These are phyloP conservation scores for Saccharomyces hybrid DNA, from an alignment of 1,139 yeast genomes.

Conservation along the genomic window DNA sequence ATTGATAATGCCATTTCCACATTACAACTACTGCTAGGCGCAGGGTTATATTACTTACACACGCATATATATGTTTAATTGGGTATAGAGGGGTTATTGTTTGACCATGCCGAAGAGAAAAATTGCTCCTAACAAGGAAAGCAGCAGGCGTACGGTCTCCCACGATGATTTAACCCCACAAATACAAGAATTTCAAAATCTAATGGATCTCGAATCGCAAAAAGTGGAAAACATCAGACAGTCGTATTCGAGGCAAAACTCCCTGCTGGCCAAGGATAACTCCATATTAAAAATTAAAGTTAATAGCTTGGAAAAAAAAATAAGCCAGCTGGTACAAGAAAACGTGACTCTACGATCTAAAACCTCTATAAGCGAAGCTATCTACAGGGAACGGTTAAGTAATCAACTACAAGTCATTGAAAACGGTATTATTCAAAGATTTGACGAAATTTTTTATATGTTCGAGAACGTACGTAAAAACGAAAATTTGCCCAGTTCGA, in stretches of 20 bases:
- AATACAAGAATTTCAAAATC: slow-evolving; percentile 23
- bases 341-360: slow-evolving; percentile 38
- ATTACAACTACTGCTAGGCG: too few species aligned
- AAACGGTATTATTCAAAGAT: slow-evolving; percentile 36
- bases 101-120: neutral
- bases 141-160: neutral
- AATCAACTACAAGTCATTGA: slow-evolving; percentile 37
- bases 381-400: slow-evolving; percentile 32
- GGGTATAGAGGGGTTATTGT: neutral
- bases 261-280: slow-evolving; percentile 49
- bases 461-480: slow-evolving; percentile 34
- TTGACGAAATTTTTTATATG: slow-evolving; percentile 40
- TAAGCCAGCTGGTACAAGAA: slow-evolving; percentile 43
- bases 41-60: neutral
- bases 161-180: slow-evolving; percentile 9
- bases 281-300: slow-evolving; percentile 44
- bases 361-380: slow-evolving; percentile 29
- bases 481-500: slow-evolving; percentile 29
- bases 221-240: slow-evolving; percentile 16
- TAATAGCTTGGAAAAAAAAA: slow-evolving; percentile 43
- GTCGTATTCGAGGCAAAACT: slow-evolving; percentile 36
- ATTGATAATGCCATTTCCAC: neutral
- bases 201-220: slow-evolving; percentile 17
- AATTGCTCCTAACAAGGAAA: neutral
- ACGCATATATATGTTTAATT: neutral